Conservation (phyloP, 2,329 filamentous ascomycete species). For the Coniochaeta prunicola region DNA sequence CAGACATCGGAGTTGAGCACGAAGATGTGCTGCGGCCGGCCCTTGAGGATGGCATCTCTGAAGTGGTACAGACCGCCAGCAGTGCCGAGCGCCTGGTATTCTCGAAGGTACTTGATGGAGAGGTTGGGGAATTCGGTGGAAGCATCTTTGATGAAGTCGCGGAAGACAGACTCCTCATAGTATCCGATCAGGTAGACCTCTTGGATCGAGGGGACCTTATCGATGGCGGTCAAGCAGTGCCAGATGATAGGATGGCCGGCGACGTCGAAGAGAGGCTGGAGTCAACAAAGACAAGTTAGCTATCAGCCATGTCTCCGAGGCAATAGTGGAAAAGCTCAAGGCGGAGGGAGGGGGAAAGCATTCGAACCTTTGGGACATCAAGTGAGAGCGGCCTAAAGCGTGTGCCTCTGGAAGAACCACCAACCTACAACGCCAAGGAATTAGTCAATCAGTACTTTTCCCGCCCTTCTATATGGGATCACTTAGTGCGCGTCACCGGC, state of each 20-base stretch:
- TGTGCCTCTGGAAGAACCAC: constrained; percentile 90
- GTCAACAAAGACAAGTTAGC: background rate
- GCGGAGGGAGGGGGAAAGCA: constrained; percentile 4
- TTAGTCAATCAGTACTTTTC: background rate
- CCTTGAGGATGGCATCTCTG: constrained; percentile 96
- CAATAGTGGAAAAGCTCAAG: background rate
- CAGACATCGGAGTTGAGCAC: constrained; percentile 97
- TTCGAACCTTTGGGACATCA: constrained; percentile 82
- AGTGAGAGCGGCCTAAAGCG: constrained; percentile 91
- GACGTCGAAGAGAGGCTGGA: constrained; percentile 91
- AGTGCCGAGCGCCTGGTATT: constrained; percentile 94
- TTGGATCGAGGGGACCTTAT: constrained; percentile 82
- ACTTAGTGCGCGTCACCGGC: background rate
- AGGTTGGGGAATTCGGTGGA: constrained; percentile 78
- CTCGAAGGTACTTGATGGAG: constrained; percentile 88
- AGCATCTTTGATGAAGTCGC: constrained; percentile 94
- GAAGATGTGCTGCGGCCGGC: constrained; percentile 88
- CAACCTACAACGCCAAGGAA: constrained; percentile 58
- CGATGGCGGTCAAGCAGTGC: constrained; percentile 89
- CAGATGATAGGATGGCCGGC: constrained; percentile 97
- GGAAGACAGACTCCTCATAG: constrained; percentile 95
- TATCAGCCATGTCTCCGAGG: background rate
- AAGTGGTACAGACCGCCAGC: constrained; percentile 98
- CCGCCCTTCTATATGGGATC: constrained; percentile 8
- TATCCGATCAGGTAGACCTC: constrained; percentile 98